phyloP scores from a whole-genome alignment of 352 stramenopile genomes.

The Pythium oligandrum region DNA sequence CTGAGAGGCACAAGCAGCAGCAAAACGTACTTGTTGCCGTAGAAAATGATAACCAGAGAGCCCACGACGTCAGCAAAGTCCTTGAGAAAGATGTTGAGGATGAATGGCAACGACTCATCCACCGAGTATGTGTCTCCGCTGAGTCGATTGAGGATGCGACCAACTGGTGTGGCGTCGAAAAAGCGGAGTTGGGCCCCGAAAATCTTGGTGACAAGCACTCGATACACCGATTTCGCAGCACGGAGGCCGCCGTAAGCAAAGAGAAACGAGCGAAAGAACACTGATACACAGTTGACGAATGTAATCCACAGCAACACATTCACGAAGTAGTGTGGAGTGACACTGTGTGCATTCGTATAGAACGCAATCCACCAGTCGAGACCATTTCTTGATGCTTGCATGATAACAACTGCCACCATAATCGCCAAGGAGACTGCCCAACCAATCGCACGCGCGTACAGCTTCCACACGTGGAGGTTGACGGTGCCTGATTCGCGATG shows the following conservation, averaged over 20 bases:
- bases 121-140: constrained; percentile 79
- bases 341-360: constrained; percentile 61
- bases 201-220: constrained; percentile 38
- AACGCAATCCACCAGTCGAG: constrained; percentile 83
- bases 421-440: constrained; percentile 39
- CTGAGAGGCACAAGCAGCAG: constrained; percentile 69
- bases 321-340: constrained; percentile 46
- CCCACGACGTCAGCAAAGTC: constrained; percentile 70
- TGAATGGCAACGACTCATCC: constrained; percentile 86
- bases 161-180: constrained; percentile 63
- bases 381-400: constrained; percentile 78
- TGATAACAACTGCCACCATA: constrained; percentile 44
- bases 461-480: constrained; percentile 49
- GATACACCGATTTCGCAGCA: constrained; percentile 64
- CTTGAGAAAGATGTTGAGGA: constrained; percentile 86
- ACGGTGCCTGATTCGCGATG: constrained; percentile 58
- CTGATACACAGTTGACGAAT: constrained; percentile 52
- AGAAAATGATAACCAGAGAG: constrained; percentile 72
- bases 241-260: constrained; percentile 79
- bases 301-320: constrained; percentile 61
- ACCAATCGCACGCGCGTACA: constrained; percentile 52
- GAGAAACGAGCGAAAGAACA: constrained; percentile 77
- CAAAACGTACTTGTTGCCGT: constrained; percentile 70
- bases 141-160: constrained; percentile 73
- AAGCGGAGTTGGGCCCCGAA: constrained; percentile 59